These are phyloP conservation scores for Plasmodium inui DNA, from an alignment of 169 alveolate genomes.

Conservation along the genomic window DNA sequence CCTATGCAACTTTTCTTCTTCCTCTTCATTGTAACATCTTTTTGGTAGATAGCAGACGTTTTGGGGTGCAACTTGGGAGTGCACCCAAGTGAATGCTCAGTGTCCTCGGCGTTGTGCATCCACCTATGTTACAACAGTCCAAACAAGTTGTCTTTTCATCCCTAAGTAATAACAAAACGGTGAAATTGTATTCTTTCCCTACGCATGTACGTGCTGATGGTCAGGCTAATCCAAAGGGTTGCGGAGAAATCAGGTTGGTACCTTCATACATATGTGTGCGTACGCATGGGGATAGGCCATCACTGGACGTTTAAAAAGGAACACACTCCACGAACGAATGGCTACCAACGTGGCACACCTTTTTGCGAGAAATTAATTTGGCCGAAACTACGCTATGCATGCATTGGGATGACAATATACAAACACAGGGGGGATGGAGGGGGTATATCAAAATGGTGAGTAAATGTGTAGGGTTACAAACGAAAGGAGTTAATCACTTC, in stretches of 20 bases:
- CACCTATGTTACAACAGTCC: background rate
- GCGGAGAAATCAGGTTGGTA: background rate
- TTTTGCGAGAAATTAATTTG: background rate
- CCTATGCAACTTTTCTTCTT: conserved; percentile 29
- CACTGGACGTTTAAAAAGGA: background rate
- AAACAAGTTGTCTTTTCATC: background rate
- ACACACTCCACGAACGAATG: background rate
- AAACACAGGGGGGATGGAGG: background rate
- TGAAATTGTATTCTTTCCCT: background rate
- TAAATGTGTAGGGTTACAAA: background rate
- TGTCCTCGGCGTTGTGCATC: background rate
- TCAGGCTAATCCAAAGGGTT: background rate
- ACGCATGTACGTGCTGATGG: background rate
- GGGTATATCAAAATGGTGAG: background rate
- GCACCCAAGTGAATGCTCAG: background rate
- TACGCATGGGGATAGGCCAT: background rate
- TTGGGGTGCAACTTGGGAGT: background rate
- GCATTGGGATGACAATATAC: background rate
- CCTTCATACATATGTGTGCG: background rate
- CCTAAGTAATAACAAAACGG: background rate
- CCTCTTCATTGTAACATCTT: conserved; percentile 28
- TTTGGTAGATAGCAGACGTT: background rate
- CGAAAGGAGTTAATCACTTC: background rate
- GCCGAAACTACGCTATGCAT: background rate
- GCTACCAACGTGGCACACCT: background rate